Conservation (phyloP, 2,329 filamentous ascomycete species). For the Pseudocercospora cruenta region DNA sequence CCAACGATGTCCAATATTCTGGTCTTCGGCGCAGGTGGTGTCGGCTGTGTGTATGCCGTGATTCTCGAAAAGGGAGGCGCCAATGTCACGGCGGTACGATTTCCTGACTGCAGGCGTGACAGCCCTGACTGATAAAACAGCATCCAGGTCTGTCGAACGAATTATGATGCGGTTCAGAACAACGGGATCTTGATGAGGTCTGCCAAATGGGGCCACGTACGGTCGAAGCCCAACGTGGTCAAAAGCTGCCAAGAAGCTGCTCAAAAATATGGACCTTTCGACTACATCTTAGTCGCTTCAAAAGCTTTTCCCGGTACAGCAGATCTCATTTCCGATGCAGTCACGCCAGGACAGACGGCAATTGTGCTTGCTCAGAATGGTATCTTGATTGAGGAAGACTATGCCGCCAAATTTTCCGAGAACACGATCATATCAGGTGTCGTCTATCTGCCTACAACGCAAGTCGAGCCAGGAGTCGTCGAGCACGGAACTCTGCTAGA, state of each 20-base stretch:
- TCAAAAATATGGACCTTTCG: conserved; percentile 42
- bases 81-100: conserved; percentile 40
- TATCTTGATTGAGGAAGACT: conserved; percentile 61
- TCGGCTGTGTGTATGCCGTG: conserved; percentile 48
- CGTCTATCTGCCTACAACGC: conserved; percentile 58
- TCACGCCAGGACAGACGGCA: conserved; percentile 49
- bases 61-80: conserved; percentile 44
- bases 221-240: conserved; percentile 41
- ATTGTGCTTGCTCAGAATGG: conserved; percentile 67
- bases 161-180: conserved; percentile 45
- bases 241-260: conserved; percentile 41
- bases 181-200: conserved; percentile 48
- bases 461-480: conserved; percentile 55
- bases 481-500: conserved; percentile 51
- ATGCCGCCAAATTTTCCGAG: conserved; percentile 52
- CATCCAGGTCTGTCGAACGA: conserved; percentile 44
- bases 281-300: conserved; percentile 52
- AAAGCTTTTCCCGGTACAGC: conserved; percentile 36
- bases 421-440: conserved; percentile 61
- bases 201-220: conserved; percentile 43
- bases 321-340: conserved; percentile 30
- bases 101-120: not conserved
- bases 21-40: conserved; percentile 48
- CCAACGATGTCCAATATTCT: conserved; percentile 28
- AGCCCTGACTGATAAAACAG: not conserved